Evolutionary conservation across 768 basidiomycete genomes (phyloP), one percentile per base, ranked within the genome.

Genomic region (Leccinum obscurum): DNA sequence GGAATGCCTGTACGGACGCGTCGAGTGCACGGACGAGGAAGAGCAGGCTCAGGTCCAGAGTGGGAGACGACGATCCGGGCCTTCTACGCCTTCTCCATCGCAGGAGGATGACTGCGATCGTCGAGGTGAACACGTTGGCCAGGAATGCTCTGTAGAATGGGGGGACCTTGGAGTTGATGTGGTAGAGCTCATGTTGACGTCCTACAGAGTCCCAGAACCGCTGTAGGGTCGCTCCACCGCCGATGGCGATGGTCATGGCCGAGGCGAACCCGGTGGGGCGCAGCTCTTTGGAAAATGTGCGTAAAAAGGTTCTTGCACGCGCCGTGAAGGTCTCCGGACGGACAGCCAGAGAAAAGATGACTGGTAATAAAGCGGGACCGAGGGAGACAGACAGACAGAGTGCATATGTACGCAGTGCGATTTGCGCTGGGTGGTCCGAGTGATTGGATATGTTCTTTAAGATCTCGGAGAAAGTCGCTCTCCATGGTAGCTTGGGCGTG

Each of bases 11-110:
- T 2, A 86, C 69, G 15, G 79, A 56, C 8, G 83, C 81, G 66
- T 92, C 91, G 50, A 88, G 65, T 1, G 90, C 89, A 49, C 90
- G 83, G 30, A 90, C 88, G 53, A 88, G 71, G 28, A 91, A 72
- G 3, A 92, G 74, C 1, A 92, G 73, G 15, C 84, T 90, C 39
- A 92, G 75, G 64, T 90, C 88, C 22, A 92, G 69, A 0, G 88
- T 90, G 6, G 84, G 79, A 2, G 87, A 87, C 28, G 49, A 54
- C 41, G 59, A 11, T 56, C 57, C 55, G 56, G 51, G 50, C 20
- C 52, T 69, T 37, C 52, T 54, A 10, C 66, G 72, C 48, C 76
- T 77, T 32, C 81, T 82, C 41, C 78, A 72, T 65, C 87, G 87
- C 39, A 91, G 75, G 17, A 91, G 80, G 7, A 78, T 56, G 44